Evolutionary conservation across 1,284 basidiomycete species (phyloP).

Genomic region (Puccinia sorghi): DNA sequence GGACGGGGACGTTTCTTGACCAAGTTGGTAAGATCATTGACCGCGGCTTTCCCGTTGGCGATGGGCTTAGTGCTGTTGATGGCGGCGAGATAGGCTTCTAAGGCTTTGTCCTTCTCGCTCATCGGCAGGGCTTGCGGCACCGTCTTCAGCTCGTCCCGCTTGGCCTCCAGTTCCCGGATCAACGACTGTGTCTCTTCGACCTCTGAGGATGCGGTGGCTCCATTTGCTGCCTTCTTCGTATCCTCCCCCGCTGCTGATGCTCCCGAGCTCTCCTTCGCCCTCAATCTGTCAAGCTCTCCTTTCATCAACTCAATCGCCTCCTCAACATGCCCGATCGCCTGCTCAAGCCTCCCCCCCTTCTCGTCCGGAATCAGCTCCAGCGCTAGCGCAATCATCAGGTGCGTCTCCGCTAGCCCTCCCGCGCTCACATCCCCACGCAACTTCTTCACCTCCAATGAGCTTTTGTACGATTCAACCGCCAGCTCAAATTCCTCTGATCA

Average conservation of each 20-base stretch:
- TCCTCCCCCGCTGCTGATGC: not conserved
- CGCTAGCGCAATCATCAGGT: conserved; percentile 20
- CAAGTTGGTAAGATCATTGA: conserved; percentile 35
- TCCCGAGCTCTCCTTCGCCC: not conserved
- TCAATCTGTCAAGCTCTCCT: conserved; percentile 9
- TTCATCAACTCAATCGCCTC: conserved; percentile 38
- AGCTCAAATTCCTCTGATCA: conserved; percentile 32
- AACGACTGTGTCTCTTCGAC: conserved; percentile 17
- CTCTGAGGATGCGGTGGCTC: not conserved
- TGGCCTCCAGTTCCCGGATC: conserved; percentile 25
- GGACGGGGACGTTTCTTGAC: conserved; percentile 25
- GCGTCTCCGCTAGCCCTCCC: conserved; percentile 22
- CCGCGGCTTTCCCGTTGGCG: not conserved
- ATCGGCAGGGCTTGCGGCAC: conserved; percentile 6
- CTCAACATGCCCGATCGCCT: conserved; percentile 26
- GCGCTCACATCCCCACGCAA: not conserved
- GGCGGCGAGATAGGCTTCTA: conserved; percentile 33
- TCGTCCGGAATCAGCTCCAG: conserved; percentile 27
- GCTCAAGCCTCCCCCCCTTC: not conserved
- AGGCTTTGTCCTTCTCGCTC: conserved; percentile 12
- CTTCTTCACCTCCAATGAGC: conserved; percentile 32
- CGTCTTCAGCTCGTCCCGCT: conserved; percentile 34
- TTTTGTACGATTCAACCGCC: conserved; percentile 36
- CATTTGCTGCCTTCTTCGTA: not conserved
- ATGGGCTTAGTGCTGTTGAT: not conserved